Percentiles rank a stretch among this genome's conserved stretches.
These are phyloP conservation scores for Elongisporangium senticosum DNA, from an alignment of 352 stramenopile species.

Conservation along the genomic window DNA sequence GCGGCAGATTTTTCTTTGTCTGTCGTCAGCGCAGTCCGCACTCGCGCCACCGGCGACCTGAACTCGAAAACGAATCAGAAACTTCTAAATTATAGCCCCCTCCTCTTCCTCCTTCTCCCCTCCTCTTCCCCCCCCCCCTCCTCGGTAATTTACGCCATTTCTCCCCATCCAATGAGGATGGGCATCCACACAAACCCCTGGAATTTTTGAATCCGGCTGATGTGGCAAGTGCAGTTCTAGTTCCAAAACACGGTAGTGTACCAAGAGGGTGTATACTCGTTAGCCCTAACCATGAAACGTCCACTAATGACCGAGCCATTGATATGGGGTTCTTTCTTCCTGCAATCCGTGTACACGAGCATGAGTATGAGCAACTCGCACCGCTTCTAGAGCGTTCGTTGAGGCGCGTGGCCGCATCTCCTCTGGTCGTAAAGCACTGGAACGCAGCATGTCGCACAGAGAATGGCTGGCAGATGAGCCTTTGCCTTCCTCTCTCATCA, in stretches of 20 bases:
- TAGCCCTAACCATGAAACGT: not conserved
- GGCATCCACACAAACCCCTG: not conserved
- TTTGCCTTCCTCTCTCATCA: not conserved
- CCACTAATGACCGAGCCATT: not conserved
- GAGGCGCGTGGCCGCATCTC: not conserved
- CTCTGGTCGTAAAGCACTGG: not conserved
- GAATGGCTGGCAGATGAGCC: not conserved
- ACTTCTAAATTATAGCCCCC: not conserved
- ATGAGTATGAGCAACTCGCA: not conserved
- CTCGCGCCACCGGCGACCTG: not conserved
- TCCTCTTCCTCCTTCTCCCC: not conserved
- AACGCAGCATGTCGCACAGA: not conserved
- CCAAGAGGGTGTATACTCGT: not conserved
- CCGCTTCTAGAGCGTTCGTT: not conserved
- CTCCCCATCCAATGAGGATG: not conserved
- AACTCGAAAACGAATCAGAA: not conserved
- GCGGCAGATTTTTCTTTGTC: not conserved
- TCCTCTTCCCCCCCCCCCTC: too few relatives aligned
- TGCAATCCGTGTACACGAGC: too few relatives aligned
- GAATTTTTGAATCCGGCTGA: not conserved
- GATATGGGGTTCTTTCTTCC: not conserved
- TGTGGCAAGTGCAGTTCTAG: not conserved
- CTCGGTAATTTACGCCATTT: not conserved
- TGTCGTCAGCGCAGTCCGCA: not conserved
- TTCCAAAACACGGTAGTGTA: not conserved